phyloP scores from a whole-genome alignment of 169 alveolate genomes.

The Cryptosporidium bovis region DNA sequence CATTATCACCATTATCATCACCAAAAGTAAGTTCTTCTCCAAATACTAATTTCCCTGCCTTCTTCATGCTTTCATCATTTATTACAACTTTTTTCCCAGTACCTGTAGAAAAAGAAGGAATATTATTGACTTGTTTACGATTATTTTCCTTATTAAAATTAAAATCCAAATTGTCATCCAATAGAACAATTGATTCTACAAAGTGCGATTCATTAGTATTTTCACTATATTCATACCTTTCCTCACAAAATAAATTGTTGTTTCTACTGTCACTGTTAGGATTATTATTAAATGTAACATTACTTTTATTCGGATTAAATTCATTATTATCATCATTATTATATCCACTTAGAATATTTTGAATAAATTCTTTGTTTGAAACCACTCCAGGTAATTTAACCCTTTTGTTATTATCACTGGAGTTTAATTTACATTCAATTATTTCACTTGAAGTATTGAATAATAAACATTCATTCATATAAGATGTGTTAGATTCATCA shows the following conservation, averaged over 20 bases:
- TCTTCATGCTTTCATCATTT: not conserved
- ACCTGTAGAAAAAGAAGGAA: constrained; percentile 30
- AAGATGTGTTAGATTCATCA: too few species aligned
- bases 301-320: not conserved
- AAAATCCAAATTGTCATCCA: not conserved
- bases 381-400: too few species aligned
- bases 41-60: not conserved
- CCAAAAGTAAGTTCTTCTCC: not conserved
- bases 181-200: not conserved
- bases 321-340: not conserved
- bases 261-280: too few species aligned
- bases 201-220: not conserved
- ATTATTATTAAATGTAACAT: too few species aligned
- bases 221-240: not conserved
- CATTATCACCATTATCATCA: not conserved
- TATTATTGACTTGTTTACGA: not conserved
- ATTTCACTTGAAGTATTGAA: too few species aligned
- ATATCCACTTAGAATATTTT: not conserved
- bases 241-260: too few species aligned
- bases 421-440: too few species aligned
- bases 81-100: constrained; percentile 4
- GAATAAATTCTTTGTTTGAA: not conserved
- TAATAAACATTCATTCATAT: too few species aligned
- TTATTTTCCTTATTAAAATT: too few species aligned
- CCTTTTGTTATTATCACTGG: too few species aligned